These are phyloP conservation scores for Amoebophrya sp. DNA, from an alignment of 169 alveolate genomes.

Conservation along the genomic window DNA sequence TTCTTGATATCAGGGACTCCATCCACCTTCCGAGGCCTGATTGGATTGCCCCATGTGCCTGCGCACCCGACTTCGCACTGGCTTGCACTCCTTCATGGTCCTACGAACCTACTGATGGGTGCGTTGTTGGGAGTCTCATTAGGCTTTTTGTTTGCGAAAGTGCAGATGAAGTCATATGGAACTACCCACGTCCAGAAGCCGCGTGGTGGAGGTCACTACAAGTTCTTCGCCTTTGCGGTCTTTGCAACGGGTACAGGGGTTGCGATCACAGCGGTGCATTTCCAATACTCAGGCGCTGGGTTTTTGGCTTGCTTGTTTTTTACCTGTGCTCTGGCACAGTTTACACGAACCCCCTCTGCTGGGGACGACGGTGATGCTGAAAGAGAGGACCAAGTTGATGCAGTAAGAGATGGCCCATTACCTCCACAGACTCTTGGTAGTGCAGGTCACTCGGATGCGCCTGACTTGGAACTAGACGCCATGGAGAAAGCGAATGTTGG, in stretches of 20 bases:
- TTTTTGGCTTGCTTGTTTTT: neutral
- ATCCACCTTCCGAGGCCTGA: neutral
- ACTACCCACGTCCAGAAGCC: too few relatives aligned
- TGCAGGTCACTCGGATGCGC: too few relatives aligned
- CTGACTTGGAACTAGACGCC: neutral
- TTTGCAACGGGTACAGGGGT: neutral
- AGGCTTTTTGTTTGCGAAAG: neutral
- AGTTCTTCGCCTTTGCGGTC: neutral
- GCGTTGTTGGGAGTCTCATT: neutral
- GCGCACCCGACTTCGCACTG: neutral
- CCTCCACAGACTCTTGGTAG: too few relatives aligned
- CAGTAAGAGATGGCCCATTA: too few relatives aligned
- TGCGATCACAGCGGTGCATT: neutral
- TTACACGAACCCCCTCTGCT: neutral
- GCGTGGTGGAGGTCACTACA: neutral
- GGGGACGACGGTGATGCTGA: too few relatives aligned
- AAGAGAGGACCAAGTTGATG: too few relatives aligned
- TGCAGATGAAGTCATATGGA: too few relatives aligned
- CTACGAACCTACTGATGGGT: neutral
- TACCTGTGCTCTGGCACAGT: neutral
- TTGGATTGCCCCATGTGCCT: neutral
- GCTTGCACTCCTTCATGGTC: neutral
- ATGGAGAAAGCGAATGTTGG: neutral
- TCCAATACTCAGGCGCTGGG: constrained; percentile 8
- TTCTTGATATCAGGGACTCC: neutral